A percentile compares a stretch with the other conserved stretches of the same genome.
Conservation (phyloP, 169 alveolate species). For the Cryptosporidium parvum region DNA sequence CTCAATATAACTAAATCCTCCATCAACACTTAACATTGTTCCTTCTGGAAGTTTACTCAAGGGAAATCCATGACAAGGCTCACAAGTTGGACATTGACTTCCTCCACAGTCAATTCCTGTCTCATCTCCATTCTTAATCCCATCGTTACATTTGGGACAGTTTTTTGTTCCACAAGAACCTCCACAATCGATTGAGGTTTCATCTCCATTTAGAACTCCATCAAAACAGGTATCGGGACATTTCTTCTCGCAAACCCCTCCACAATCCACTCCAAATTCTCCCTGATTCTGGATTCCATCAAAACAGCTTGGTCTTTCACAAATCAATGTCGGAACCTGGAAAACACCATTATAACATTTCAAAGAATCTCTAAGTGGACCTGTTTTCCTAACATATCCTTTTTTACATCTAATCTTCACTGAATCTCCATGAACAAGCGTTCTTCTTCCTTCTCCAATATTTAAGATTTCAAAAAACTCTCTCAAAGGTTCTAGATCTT, state of each 20-base stretch:
- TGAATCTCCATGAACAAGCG: conserved; percentile 39
- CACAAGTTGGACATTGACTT: conserved; percentile 69
- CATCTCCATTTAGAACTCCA: conserved; percentile 71
- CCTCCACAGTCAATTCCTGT: conserved; percentile 76
- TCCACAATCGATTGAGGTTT: conserved; percentile 69
- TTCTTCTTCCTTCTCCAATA: conserved; percentile 16
- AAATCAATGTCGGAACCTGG: conserved; percentile 44
- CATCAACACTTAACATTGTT: conserved; percentile 55
- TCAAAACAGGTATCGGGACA: conserved; percentile 75
- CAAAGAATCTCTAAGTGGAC: conserved; percentile 36
- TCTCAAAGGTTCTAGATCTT: conserved; percentile 20
- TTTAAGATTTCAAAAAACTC: conserved; percentile 31
- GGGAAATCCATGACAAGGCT: conserved; percentile 70
- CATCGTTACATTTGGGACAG: conserved; percentile 57
- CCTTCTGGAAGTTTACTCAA: conserved; percentile 28
- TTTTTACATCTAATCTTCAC: conserved; percentile 40
- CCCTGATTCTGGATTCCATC: conserved; percentile 76
- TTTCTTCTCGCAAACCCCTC: conserved; percentile 59
- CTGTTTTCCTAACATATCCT: conserved; percentile 67
- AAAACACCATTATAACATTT: conserved; percentile 60
- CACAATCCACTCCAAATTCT: conserved; percentile 76
- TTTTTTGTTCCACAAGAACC: conserved; percentile 53
- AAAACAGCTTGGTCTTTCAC: conserved; percentile 65
- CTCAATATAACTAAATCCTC: conserved; percentile 62
- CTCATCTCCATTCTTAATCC: conserved; percentile 68